A percentile compares a stretch with the other conserved stretches of the same genome.
These are phyloP conservation scores for Fusarium coicis DNA, from an alignment of 2,329 filamentous ascomycete genomes.

Conservation along the genomic window DNA sequence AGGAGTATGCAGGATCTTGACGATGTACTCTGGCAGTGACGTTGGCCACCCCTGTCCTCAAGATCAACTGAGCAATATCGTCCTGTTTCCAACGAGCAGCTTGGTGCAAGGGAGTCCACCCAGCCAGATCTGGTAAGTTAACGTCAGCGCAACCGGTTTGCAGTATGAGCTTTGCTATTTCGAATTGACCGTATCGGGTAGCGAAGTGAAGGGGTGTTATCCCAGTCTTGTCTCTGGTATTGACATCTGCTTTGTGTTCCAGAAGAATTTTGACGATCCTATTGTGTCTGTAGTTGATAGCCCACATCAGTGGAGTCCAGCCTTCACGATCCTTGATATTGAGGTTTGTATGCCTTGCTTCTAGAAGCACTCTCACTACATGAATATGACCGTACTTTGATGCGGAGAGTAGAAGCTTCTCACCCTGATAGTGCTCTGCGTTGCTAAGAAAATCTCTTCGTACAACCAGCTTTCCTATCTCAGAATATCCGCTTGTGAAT, in stretches of 20 bases:
- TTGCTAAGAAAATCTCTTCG: fast-evolving
- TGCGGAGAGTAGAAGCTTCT: not conserved
- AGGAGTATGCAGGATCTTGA: not conserved
- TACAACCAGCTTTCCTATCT: fast-evolving
- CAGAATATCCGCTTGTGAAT: not conserved
- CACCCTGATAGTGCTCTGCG: fast-evolving
- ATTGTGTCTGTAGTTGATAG: not conserved
- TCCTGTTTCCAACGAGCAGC: not conserved
- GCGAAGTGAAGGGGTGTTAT: not conserved
- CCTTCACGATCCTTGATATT: not conserved
- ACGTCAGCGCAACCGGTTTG: not conserved
- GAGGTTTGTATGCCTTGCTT: not conserved
- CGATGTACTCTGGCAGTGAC: not conserved
- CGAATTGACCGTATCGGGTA: not conserved
- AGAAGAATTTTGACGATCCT: not conserved
- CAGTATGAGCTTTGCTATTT: not conserved
- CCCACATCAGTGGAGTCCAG: not conserved
- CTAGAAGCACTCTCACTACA: not conserved
- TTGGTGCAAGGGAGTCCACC: not conserved
- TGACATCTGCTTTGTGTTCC: not conserved
- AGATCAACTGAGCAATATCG: not conserved
- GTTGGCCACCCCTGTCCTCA: not conserved
- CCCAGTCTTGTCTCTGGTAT: not conserved
- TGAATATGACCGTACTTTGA: not conserved
- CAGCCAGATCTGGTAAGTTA: not conserved